Evolutionary conservation across 139 green algal genomes (phyloP).

Genomic region (Mychonastes homosphaera): DNA sequence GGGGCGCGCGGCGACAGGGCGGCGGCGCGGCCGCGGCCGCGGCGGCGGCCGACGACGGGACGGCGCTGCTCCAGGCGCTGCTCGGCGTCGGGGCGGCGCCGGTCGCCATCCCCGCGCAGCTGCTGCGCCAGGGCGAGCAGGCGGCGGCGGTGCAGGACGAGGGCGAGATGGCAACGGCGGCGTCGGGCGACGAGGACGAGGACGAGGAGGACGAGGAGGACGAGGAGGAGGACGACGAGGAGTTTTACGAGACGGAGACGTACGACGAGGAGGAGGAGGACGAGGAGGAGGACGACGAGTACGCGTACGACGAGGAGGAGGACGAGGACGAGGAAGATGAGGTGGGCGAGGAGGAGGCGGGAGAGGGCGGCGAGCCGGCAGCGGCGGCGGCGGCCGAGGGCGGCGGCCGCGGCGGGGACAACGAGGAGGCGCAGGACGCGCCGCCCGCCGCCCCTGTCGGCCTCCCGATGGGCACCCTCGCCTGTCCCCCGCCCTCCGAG

Average conservation of each 20-base stretch:
- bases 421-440: background rate
- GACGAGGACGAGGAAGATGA: slow-evolving; percentile 3
- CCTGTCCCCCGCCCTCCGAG: no score
- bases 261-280: background rate
- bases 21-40: background rate
- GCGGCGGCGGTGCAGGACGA: background rate
- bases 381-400: no score
- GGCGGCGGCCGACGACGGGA: background rate
- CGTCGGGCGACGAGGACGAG: background rate
- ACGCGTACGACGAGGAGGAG: background rate
- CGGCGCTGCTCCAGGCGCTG: background rate
- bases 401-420: no score
- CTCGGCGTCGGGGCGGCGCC: background rate
- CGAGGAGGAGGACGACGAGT: background rate
- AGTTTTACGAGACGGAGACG: background rate
- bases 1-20: background rate
- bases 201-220: background rate
- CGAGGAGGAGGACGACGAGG: background rate
- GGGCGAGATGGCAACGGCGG: background rate
- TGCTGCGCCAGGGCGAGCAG: background rate
- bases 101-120: background rate
- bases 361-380: no score
- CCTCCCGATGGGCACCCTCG: no score
- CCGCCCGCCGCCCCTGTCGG: no score
- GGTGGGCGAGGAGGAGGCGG: slow-evolving; percentile 8